Base-by-base conservation (phyloP, 805 yeast species). In the Metschnikowia colocasiae region DNA sequence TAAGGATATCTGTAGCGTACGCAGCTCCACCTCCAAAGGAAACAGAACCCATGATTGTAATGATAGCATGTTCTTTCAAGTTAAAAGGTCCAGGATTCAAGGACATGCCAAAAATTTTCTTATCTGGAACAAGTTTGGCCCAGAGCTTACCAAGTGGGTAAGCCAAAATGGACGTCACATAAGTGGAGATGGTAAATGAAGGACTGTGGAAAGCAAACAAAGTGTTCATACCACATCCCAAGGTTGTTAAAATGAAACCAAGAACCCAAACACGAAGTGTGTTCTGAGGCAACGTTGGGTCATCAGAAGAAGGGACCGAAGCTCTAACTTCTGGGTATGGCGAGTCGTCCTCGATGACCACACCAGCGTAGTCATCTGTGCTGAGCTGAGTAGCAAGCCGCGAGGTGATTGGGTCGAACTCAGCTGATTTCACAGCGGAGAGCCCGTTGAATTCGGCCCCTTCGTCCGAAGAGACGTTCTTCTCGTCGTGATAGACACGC, bases 301-400 rank as follows among this genome's bases (percentile, higher is more conserved):
- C 83, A 58, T 79, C 84, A 8, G 65, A 59, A 8, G 77, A 70
- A 6, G 81, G 76, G 31, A 80, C 80, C 19, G 82, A 76, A 23
- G 86, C 78, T 61, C 88, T 73, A 18, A 82, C 87, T 62, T 82
- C 87, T 1, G 85, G 80, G 59, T 82, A 82, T 8, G 86, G 85
- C 18, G 59, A 56, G 51, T 56, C 59, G 37, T 55, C 58, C 35
- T 55, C 59, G n/a, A 49, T 49, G 15, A 34, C 33, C 27, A 55
- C 43, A 18, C 51, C 59, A 13, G 59, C 59, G 19, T 56, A 56
- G 15, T 52, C 56, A 30, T 56, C 59, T 12, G 45, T 47, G 12
- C 47, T 48, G 36, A 56, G 48, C 20, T 49, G 43, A 20, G 53
- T 47, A 16, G 55, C 57, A 22, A 56, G 45, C 18, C 46, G 34